These are phyloP conservation scores for Pseudogymnoascus sp. DNA, from an alignment of 2,329 filamentous ascomycete species.

Conservation along the genomic window DNA sequence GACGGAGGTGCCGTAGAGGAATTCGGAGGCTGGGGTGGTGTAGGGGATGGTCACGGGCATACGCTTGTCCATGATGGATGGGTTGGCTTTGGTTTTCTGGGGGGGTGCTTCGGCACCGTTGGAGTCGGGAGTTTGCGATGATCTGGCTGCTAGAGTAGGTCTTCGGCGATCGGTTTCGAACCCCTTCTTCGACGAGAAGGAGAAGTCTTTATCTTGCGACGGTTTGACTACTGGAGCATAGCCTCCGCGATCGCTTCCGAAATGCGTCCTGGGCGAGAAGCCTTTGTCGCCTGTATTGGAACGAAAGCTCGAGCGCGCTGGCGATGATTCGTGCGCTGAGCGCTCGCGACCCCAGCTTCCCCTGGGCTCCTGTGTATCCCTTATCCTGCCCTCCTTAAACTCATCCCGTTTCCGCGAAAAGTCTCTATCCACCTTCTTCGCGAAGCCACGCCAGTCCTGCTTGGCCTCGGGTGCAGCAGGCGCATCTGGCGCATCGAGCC, in stretches of 20 bases:
- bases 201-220: background rate
- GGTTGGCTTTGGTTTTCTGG: background rate
- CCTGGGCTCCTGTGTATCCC: constrained; percentile 2
- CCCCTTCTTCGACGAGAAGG: background rate
- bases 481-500: constrained; percentile 18
- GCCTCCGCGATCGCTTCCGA: background rate
- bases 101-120: background rate
- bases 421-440: background rate
- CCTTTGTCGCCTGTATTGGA: background rate
- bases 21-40: constrained; percentile 82
- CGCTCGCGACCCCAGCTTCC: background rate
- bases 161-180: background rate
- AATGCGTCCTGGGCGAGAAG: background rate
- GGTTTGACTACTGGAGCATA: background rate
- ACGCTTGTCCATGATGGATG: constrained; percentile 17
- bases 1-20: constrained; percentile 77
- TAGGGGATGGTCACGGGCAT: constrained; percentile 47
- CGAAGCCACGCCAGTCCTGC: constrained; percentile 12
- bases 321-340: background rate
- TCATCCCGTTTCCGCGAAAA: background rate
- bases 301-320: background rate
- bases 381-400: background rate
- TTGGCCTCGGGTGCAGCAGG: constrained; percentile 14
- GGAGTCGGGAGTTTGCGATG: background rate
- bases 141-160: background rate